Evolutionary conservation across 257 asterid genomes (phyloP), one percentile per base, ranked within the genome.

Genomic region (Misopates orontium): DNA sequence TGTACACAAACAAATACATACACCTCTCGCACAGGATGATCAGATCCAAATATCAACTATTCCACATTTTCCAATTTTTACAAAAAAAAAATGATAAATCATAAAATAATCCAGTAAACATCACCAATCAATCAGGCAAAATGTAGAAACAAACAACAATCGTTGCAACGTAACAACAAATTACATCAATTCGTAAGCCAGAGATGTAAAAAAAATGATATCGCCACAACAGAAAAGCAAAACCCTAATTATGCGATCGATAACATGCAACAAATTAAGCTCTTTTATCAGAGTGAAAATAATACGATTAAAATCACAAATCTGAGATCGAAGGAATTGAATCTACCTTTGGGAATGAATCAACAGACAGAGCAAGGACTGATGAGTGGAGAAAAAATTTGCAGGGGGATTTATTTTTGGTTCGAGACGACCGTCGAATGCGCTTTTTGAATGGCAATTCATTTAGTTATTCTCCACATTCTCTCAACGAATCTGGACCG

Each of bases 161-260:
- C 15, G 10, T n/a, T 8, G 4, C 55, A 18, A 9, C 22, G 8
- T n/a, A 49, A n/a, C 10, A 10, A 8, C 36, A 52, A 20, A 20
- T 14, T 5, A 20, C 28, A 20, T 22, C 32, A 57, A 7, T 55
- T 17, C 10, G 1, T 12, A 23, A 36, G 0, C 45, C 11, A 64
- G 0, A 28, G 50, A 5, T 17, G 23, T 10, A 49, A 16, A 10
- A 31, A 23, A 21, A 19, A 8, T 40, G 17, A 47, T 3, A 8
- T 24, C 12, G 18, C 19, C 45, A 17, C 36, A 40, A 48, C 56
- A 68, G 25, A 21, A 20, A 28, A 44, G 16, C 42, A 31, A 59
- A 77, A 73, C 79, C 79, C 79, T 78, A 78, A 73, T 49, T 54
- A 64, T 50, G 70, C 52, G 61, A 70, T 70, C 62, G 64, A 31